Percentiles rank a stretch among this genome's conserved stretches.
These are phyloP conservation scores for Paraleonurus japonicus DNA, from an alignment of 257 asterid species.

Conservation along the genomic window DNA sequence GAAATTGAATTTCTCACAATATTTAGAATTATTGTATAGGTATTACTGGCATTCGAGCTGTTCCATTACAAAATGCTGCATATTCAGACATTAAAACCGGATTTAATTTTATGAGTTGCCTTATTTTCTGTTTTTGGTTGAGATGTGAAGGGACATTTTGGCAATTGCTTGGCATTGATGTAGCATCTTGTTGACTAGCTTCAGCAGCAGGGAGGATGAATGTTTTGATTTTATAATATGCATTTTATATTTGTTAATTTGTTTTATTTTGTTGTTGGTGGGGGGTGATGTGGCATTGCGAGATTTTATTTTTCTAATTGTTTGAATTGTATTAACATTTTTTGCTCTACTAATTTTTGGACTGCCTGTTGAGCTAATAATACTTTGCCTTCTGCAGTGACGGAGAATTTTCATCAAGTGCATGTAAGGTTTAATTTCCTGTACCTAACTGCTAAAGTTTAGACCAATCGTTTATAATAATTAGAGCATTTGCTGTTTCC, in stretches of 20 bases:
- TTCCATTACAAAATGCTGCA: too few species aligned
- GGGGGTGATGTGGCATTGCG: not conserved
- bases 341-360: conserved; percentile 2
- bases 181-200: conserved; percentile 4
- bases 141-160: conserved; percentile 7
- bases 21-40: too few species aligned
- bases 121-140: not conserved
- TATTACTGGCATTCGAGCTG: too few species aligned
- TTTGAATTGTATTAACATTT: not conserved
- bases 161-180: not conserved
- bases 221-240: not conserved
- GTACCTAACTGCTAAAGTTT: conserved; percentile 23
- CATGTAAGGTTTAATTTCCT: conserved; percentile 60
- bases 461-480: conserved; percentile 24
- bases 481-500: conserved; percentile 30
- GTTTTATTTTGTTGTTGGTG: not conserved
- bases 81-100: too few species aligned
- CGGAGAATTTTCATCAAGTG: conserved; percentile 68
- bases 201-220: not conserved
- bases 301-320: not conserved
- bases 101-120: too few species aligned
- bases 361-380: conserved; percentile 27
- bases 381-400: conserved; percentile 56
- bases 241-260: not conserved
- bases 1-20: too few species aligned